Conservation (phyloP, 192 early-diverging fungal species). For the Gorgonomyces haynaldii region DNA sequence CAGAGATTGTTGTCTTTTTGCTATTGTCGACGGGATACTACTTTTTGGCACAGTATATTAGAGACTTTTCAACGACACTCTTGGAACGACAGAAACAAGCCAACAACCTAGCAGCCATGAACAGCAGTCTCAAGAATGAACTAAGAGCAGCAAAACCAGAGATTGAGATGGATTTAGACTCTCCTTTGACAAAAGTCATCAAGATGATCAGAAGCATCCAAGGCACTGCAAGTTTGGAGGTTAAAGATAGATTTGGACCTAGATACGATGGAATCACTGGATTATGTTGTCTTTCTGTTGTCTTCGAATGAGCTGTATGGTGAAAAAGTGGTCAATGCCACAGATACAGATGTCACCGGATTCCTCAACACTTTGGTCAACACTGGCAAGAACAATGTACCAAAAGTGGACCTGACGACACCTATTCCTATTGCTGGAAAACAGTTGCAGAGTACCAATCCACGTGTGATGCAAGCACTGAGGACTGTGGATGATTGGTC, state of each 20-base stretch:
- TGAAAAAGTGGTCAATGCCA: not conserved
- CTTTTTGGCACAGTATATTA: too few relatives aligned
- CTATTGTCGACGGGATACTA: too few relatives aligned
- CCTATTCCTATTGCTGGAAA: not conserved
- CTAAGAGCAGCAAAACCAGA: too few relatives aligned
- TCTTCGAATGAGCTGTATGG: constrained; percentile 36
- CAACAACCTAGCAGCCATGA: too few relatives aligned
- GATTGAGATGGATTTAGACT: constrained; percentile 25
- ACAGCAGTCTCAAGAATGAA: too few relatives aligned
- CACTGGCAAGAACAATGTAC: not conserved
- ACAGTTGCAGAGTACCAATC: constrained; percentile 1
- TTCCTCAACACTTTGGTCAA: not conserved
- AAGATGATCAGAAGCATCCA: constrained; percentile 30
- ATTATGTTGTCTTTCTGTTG: constrained; percentile 31
- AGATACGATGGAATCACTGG: constrained; percentile 27
- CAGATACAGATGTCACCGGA: not conserved
- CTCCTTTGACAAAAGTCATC: constrained; percentile 39
- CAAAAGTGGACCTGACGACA: not conserved
- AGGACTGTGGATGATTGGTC: constrained; percentile 21
- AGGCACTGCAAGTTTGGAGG: constrained; percentile 1
- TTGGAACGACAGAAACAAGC: too few relatives aligned
- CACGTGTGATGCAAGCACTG: constrained; percentile 12
- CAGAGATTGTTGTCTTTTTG: too few relatives aligned
- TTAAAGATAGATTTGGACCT: constrained; percentile 16
- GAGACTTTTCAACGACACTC: too few relatives aligned